Conservation (phyloP, 1,284 basidiomycete species). For the Microbotryum silenes-acaulis region DNA sequence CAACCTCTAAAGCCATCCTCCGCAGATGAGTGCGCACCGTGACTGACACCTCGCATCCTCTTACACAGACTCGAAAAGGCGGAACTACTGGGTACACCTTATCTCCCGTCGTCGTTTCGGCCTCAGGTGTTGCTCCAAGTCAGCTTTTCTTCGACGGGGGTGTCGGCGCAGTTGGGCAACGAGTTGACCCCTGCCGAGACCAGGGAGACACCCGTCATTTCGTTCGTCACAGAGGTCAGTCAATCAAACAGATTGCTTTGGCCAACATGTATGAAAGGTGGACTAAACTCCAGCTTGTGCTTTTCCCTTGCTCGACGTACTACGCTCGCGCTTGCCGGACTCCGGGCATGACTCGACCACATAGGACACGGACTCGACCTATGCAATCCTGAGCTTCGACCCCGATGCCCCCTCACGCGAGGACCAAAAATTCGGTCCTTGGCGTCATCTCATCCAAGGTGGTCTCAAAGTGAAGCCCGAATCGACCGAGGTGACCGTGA, state of each 20-base stretch:
- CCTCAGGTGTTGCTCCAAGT: conserved; percentile 45
- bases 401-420: conserved; percentile 56
- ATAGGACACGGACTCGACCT: conserved; percentile 43
- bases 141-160: conserved; percentile 51
- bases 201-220: conserved; percentile 50
- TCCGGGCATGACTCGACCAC: conserved; percentile 1
- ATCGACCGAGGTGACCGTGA: conserved; percentile 41
- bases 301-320: too few species aligned
- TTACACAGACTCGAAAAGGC: conserved; percentile 11
- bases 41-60: neutral
- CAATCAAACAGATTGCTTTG: neutral
- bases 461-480: neutral
- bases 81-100: conserved; percentile 9
- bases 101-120: conserved; percentile 49
- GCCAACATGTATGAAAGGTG: too few species aligned
- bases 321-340: neutral
- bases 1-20: too few species aligned
- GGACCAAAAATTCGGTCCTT: conserved; percentile 53
- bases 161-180: conserved; percentile 50
- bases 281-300: neutral
- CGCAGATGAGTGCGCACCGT: too few species aligned
- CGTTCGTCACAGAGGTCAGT: conserved; percentile 40
- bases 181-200: conserved; percentile 49
- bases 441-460: conserved; percentile 60
- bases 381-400: conserved; percentile 60